phyloP scores from a whole-genome alignment of 352 stramenopile genomes.

The Phytophthora tubulina region DNA sequence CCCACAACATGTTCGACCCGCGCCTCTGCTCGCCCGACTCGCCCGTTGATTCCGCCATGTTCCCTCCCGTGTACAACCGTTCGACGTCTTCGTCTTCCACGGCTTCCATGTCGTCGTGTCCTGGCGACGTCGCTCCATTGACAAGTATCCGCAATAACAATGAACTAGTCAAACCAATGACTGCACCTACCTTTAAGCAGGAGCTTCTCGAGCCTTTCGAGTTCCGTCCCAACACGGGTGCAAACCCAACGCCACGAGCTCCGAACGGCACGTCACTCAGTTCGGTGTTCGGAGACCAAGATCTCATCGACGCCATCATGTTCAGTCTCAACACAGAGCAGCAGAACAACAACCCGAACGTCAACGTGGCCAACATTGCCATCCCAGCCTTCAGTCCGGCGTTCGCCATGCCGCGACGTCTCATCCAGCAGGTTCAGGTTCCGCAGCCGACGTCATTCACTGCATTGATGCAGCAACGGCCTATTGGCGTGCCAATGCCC shows the following conservation, averaged over 20 bases:
- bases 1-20: constrained; percentile 45
- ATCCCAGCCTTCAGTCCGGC: constrained; percentile 19
- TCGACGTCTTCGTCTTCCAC: constrained; percentile 45
- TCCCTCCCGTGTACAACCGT: constrained; percentile 66
- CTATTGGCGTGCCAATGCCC: constrained; percentile 16
- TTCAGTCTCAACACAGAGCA: constrained; percentile 70
- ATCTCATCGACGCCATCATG: constrained; percentile 86
- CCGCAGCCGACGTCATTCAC: constrained; percentile 34
- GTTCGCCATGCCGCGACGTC: constrained; percentile 28
- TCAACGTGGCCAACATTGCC: constrained; percentile 1
- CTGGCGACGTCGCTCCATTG: constrained; percentile 18
- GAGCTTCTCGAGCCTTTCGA: constrained; percentile 76
- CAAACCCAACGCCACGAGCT: constrained; percentile 28
- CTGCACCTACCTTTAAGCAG: constrained; percentile 36
- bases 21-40: constrained; percentile 54
- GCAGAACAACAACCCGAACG: constrained; percentile 1
- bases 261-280: constrained; percentile 60
- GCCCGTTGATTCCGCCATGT: constrained; percentile 81
- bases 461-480: constrained; percentile 43
- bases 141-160: constrained; percentile 10
- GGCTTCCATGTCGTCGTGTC: constrained; percentile 31
- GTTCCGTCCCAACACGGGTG: constrained; percentile 43
- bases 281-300: constrained; percentile 82
- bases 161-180: constrained; percentile 29
- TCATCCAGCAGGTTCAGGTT: constrained; percentile 30